Conservation (phyloP, 1,139 yeast species). For the Pichia sp. region DNA sequence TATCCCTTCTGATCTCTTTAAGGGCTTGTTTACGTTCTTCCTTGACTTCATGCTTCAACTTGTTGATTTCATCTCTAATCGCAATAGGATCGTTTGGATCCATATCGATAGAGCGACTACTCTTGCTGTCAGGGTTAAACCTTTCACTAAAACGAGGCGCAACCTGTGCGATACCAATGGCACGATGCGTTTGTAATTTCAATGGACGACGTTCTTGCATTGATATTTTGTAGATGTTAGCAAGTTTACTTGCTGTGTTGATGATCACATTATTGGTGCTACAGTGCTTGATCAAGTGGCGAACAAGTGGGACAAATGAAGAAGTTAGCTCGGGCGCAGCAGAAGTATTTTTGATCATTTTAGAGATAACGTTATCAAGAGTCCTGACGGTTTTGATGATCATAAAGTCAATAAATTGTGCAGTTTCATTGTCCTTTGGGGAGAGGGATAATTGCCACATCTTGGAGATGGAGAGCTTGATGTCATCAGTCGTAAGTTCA, state of each 20-base stretch:
- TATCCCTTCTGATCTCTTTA: conserved; percentile 86
- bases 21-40: conserved; percentile 84
- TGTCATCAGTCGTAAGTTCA: conserved; percentile 11
- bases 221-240: conserved; percentile 46
- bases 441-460: conserved; percentile 8
- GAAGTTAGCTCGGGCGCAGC: conserved; percentile 54
- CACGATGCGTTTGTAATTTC: conserved; percentile 79
- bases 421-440: neutral
- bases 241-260: conserved; percentile 35
- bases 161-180: conserved; percentile 74
- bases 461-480: conserved; percentile 9
- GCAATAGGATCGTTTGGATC: conserved; percentile 73
- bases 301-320: conserved; percentile 34
- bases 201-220: conserved; percentile 57
- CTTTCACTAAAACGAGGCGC: conserved; percentile 94
- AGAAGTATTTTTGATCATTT: conserved; percentile 57
- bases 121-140: conserved; percentile 88
- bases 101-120: conserved; percentile 9
- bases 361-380: conserved; percentile 7
- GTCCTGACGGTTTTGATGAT: conserved; percentile 7
- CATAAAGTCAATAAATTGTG: conserved; percentile 2
- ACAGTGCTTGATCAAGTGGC: conserved; percentile 35
- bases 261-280: conserved; percentile 21
- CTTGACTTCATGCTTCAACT: conserved; percentile 79
- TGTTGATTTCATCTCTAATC: conserved; percentile 73